Percentiles rank a stretch among this genome's conserved stretches.
Conservation (phyloP, 2,329 filamentous ascomycete genomes). For the Colletotrichum sp. region DNA sequence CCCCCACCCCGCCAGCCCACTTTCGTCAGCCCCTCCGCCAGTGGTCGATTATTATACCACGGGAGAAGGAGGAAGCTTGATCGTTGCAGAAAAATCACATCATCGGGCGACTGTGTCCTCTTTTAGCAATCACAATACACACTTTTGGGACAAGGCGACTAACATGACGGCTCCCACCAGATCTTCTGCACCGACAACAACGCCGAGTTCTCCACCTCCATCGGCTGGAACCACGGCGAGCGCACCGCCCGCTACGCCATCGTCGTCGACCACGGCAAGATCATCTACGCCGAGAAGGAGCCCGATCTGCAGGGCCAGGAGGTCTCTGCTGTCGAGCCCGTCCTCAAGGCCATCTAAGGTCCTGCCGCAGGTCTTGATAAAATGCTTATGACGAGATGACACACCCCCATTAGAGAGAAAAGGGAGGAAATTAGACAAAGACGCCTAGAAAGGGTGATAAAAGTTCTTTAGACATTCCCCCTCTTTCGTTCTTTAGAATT, state of each 20-base stretch:
- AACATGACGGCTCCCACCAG: no score
- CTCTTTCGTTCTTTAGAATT: neutral
- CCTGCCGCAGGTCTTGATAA: neutral
- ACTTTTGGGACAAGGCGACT: no score
- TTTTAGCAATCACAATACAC: neutral
- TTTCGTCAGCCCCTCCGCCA: neutral
- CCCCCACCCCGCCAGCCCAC: neutral
- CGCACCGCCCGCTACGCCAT: constrained; percentile 82
- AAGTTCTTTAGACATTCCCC: neutral
- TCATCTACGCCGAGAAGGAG: constrained; percentile 82
- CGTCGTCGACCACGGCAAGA: constrained; percentile 82
- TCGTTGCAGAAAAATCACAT: neutral
- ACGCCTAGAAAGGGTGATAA: neutral
- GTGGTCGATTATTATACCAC: neutral
- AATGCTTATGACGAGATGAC: neutral
- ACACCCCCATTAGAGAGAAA: neutral
- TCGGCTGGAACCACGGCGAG: constrained; percentile 79
- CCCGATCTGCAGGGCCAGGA: constrained; percentile 49
- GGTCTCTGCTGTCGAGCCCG: constrained; percentile 57
- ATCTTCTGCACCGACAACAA: constrained; percentile 77
- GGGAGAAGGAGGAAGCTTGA: neutral
- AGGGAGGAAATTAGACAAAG: neutral
- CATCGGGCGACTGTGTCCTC: neutral
- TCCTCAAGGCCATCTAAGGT: constrained; percentile 56
- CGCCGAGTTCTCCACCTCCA: constrained; percentile 75